phyloP scores from a whole-genome alignment of 805 yeast species.

The Scheffersomyces coipomensis region DNA sequence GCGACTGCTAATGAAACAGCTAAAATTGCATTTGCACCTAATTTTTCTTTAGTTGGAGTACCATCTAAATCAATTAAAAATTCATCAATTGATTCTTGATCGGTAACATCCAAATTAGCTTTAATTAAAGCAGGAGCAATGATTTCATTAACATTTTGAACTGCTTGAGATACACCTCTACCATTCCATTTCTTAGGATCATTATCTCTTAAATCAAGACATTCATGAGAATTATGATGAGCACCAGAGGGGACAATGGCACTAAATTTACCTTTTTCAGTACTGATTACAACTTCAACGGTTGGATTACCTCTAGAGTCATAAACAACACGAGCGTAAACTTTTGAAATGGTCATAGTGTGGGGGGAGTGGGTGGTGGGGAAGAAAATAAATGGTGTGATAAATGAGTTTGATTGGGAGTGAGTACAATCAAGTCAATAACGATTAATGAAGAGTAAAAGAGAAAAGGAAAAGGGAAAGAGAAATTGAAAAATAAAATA shows the following conservation, averaged over 20 bases:
- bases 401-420: too few species aligned
- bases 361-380: too few species aligned
- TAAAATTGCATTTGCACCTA: constrained; percentile 97
- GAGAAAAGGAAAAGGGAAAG: too few species aligned
- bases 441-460: too few species aligned
- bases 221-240: constrained; percentile 98
- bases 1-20: constrained; percentile 98
- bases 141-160: constrained; percentile 89
- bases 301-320: constrained; percentile 99
- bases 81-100: constrained; percentile 85
- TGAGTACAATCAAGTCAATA: too few species aligned
- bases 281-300: constrained; percentile 94
- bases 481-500: too few species aligned
- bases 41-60: constrained; percentile 93
- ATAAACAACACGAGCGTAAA: constrained; percentile 95
- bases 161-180: constrained; percentile 97
- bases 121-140: constrained; percentile 91
- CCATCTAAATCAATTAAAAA: constrained; percentile 89
- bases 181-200: constrained; percentile 98
- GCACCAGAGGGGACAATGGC: constrained; percentile 99
- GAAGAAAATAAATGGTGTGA: too few species aligned
- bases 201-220: constrained; percentile 96
- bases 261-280: constrained; percentile 92
- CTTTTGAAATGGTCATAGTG: constrained; percentile 80
- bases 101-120: constrained; percentile 77